A percentile compares a stretch with the other conserved stretches of the same genome.
These are phyloP conservation scores for Hordeum pubiflorum DNA, from an alignment of 202 grass and related monocot genomes.

Conservation along the genomic window DNA sequence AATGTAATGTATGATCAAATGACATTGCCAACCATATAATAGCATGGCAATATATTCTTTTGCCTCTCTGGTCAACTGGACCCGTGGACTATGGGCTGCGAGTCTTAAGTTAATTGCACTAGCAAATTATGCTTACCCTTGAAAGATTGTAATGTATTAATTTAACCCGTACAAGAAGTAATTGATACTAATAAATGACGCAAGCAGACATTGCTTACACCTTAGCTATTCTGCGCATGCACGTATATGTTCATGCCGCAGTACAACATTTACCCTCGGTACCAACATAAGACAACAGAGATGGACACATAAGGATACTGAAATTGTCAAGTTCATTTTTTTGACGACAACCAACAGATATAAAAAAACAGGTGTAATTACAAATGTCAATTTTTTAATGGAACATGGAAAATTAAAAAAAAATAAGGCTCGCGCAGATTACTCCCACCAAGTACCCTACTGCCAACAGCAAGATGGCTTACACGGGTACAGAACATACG, in stretches of 20 bases:
- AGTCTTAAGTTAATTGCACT: background rate
- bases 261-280: background rate
- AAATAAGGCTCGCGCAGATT: background rate
- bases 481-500: background rate
- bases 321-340: background rate
- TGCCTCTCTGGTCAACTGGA: background rate
- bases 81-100: background rate
- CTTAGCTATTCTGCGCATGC: background rate
- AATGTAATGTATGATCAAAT: background rate
- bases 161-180: background rate
- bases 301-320: background rate
- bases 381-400: background rate
- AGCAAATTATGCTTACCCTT: background rate
- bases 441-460: background rate
- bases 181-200: background rate
- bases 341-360: background rate
- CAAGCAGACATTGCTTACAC: background rate
- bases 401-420: background rate
- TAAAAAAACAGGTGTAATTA: background rate
- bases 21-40: background rate
- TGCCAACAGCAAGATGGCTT: background rate
- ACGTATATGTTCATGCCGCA: background rate
- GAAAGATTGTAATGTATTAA: background rate
- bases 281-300: background rate
- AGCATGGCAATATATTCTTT: background rate